These are phyloP conservation scores for Auxenochlorella pyrenoidosa DNA, from an alignment of 139 green algal species.

Conservation along the genomic window DNA sequence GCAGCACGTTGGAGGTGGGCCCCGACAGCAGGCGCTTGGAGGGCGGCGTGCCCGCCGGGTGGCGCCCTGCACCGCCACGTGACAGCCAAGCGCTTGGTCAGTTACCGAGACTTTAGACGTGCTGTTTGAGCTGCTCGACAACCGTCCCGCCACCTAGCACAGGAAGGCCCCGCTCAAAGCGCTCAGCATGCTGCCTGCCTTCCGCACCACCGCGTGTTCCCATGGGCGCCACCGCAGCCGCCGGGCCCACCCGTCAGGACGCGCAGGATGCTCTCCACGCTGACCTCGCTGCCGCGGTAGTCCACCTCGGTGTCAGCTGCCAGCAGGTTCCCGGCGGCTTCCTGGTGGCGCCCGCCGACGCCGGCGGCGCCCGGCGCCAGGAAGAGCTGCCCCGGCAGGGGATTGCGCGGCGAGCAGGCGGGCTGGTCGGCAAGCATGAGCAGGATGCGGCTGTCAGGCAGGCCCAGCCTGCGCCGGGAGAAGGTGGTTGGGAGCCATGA, in stretches of 20 bases:
- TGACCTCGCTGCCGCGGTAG: slow-evolving; percentile 93
- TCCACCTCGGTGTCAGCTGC: slow-evolving; percentile 88
- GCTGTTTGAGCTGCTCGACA: no score
- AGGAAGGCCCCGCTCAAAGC: not conserved
- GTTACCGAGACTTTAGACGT: no score
- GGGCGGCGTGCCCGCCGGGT: slow-evolving; percentile 31
- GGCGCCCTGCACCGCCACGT: slow-evolving; percentile 20
- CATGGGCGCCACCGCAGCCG: not conserved
- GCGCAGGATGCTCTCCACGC: slow-evolving; percentile 84
- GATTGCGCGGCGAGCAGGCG: slow-evolving; percentile 91
- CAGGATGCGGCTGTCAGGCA: slow-evolving; percentile 95
- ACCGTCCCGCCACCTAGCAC: no score
- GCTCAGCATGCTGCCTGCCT: not conserved
- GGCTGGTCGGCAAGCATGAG: slow-evolving; percentile 94
- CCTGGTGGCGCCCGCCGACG: slow-evolving; percentile 51
- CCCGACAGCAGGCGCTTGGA: slow-evolving; percentile 86
- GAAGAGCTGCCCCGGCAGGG: slow-evolving; percentile 54
- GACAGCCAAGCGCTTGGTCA: no score
- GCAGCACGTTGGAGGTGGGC: slow-evolving; percentile 81
- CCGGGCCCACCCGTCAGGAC: slow-evolving; percentile 79
- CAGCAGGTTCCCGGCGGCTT: slow-evolving; percentile 83
- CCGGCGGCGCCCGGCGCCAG: not conserved
- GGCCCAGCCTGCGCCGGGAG: slow-evolving; percentile 72
- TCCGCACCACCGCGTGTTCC: not conserved
- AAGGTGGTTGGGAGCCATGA: not conserved